These are phyloP conservation scores for Hymenoscyphus scutula DNA, from an alignment of 2,329 filamentous ascomycete genomes.

Conservation along the genomic window DNA sequence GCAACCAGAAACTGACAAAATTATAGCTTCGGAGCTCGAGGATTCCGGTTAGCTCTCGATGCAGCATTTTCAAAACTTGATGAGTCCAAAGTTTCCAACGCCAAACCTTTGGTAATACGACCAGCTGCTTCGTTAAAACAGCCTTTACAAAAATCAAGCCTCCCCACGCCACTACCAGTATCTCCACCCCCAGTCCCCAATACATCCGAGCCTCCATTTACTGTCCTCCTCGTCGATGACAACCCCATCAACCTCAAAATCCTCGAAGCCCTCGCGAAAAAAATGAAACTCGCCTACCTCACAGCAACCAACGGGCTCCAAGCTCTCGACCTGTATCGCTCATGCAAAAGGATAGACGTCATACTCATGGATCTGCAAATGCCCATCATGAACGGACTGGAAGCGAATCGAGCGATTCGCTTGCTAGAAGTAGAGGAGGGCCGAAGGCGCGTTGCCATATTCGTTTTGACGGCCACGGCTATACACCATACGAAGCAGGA, in stretches of 20 bases:
- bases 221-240: not conserved
- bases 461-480: not conserved
- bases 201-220: not conserved
- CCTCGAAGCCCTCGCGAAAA: not conserved
- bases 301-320: not conserved
- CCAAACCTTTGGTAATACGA: no score
- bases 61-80: no score
- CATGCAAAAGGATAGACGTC: not conserved
- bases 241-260: not conserved
- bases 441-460: not conserved
- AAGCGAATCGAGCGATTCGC: not conserved
- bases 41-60: no score
- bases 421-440: not conserved
- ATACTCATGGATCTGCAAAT: constrained; percentile 3
- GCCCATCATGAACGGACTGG: constrained; percentile 5
- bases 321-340: not conserved
- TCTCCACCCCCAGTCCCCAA: not conserved
- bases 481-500: not conserved
- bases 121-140: not conserved
- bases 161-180: not conserved
- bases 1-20: no score
- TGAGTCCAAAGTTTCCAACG: no score
- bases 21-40: no score
- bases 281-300: not conserved
- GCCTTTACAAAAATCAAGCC: not conserved